Percentiles rank a stretch among this genome's conserved stretches.
These are phyloP conservation scores for Tephrocybe sp. DNA, from an alignment of 768 basidiomycete species.

Conservation along the genomic window DNA sequence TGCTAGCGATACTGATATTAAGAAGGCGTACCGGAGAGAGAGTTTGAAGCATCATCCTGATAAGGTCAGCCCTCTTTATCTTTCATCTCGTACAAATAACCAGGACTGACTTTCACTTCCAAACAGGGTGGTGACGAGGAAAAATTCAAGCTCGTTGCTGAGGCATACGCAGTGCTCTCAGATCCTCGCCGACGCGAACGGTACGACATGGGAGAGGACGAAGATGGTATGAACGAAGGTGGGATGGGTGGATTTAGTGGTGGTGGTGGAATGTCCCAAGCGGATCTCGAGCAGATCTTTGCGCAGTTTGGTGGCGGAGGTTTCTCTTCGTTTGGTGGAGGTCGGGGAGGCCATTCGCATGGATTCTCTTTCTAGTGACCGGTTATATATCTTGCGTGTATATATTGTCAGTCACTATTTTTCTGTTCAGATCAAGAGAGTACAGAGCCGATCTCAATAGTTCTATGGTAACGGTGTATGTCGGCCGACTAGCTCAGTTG, in stretches of 20 bases:
- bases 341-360: conserved; percentile 27
- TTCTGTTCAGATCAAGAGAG: too few species aligned
- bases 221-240: conserved; percentile 56
- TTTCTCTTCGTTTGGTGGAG: conserved; percentile 26
- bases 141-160: conserved; percentile 88
- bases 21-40: conserved; percentile 88
- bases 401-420: not conserved
- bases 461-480: too few species aligned
- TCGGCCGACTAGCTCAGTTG: conserved; percentile 80
- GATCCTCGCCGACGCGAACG: conserved; percentile 70
- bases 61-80: conserved; percentile 46
- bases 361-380: conserved; percentile 29
- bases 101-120: too few species aligned
- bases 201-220: conserved; percentile 82
- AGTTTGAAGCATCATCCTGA: conserved; percentile 84
- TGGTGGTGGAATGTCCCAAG: conserved; percentile 39
- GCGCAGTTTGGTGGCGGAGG: conserved; percentile 56
- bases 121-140: conserved; percentile 91
- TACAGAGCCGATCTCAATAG: too few species aligned
- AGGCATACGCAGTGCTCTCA: conserved; percentile 79
- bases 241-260: conserved; percentile 27
- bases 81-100: too few species aligned
- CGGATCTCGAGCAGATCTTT: conserved; percentile 63
- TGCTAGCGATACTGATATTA: conserved; percentile 53
- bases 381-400: not conserved